These are phyloP conservation scores for Coemansia sp. DNA, from an alignment of 192 early-diverging fungal genomes.

Conservation along the genomic window DNA sequence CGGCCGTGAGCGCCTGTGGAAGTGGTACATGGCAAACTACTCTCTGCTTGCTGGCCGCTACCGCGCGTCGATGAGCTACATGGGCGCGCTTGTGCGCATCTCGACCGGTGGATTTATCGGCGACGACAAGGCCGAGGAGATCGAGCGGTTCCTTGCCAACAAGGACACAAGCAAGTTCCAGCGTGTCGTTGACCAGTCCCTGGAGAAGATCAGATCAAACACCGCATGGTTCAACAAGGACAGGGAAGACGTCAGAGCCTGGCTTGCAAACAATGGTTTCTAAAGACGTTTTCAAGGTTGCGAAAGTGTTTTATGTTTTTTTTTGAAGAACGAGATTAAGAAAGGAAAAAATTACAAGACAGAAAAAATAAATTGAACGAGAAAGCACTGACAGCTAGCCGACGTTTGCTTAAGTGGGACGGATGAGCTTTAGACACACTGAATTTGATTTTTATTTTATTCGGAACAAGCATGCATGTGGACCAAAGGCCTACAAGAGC, in stretches of 20 bases:
- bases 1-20: constrained; percentile 64
- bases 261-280: constrained; percentile 38
- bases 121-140: constrained; percentile 58
- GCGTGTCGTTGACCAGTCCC: constrained; percentile 67
- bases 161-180: constrained; percentile 58
- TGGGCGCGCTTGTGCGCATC: constrained; percentile 65
- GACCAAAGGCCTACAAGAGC: constrained; percentile 13
- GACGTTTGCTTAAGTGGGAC: too few relatives aligned
- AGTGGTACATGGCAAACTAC: constrained; percentile 66
- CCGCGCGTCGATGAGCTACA: constrained; percentile 64
- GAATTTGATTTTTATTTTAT: background rate
- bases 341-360: background rate
- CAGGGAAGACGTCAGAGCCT: constrained; percentile 32
- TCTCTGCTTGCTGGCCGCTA: constrained; percentile 60
- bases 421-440: too few relatives aligned
- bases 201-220: constrained; percentile 68
- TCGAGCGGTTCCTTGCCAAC: constrained; percentile 58
- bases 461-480: background rate
- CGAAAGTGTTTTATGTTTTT: too few relatives aligned
- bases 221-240: constrained; percentile 51
- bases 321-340: too few relatives aligned
- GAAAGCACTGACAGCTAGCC: too few relatives aligned
- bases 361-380: too few relatives aligned
- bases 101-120: constrained; percentile 64
- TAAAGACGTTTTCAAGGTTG: constrained; percentile 11